Evolutionary conservation across 2,329 filamentous ascomycete genomes (phyloP), one percentile per base, ranked within the genome.

Genomic region (Fusarium sp.): DNA sequence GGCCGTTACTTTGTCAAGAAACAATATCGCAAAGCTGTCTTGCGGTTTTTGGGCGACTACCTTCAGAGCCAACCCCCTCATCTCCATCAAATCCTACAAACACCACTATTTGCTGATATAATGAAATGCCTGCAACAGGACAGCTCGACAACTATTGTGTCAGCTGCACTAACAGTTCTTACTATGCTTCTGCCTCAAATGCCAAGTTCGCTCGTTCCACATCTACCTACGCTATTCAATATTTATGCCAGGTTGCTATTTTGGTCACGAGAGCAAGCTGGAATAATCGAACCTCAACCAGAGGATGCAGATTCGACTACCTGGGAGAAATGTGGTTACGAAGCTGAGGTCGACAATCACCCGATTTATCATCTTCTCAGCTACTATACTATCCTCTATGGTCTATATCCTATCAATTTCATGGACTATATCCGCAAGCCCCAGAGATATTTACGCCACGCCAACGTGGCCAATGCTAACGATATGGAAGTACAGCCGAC

Each of bases 381-480:
- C 72, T 94, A 93, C 78, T 96, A 94, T 74, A 94, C 92, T 5
- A 91, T 94, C 27, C 84, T 96, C 1, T 96, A 96, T 72, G 93
- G 93, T 0, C 82, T 96, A 7, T 96, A 95, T 69, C 93, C 93
- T 3, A 88, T 95, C 75, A 95, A 95, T 77, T 94, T 96, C 73
- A 92, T 94, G 88, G 91, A 91, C 78, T 96, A 95, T 76, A 91
- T 96, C 67, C 88, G 92, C 60, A 95, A 95, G 75, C 92, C 93
- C 5, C 89, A 94, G 71, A 88, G 91, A 69, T 95, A 92, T 75
- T 83, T 96, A 12, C 90, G 93, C 48, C 90, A 92, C 74, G 88
- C 91, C 43, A 88, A 93, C 69, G 91, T 90, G 32, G 85, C 87
- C 7, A 88, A 90, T 51, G 87, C 90, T 2, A 91, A 94, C 68